A percentile compares a stretch with the other conserved stretches of the same genome.
Evolutionary conservation across 1,139 yeast genomes (phyloP).

Genomic region (Lodderomyces orthopsilosis): DNA sequence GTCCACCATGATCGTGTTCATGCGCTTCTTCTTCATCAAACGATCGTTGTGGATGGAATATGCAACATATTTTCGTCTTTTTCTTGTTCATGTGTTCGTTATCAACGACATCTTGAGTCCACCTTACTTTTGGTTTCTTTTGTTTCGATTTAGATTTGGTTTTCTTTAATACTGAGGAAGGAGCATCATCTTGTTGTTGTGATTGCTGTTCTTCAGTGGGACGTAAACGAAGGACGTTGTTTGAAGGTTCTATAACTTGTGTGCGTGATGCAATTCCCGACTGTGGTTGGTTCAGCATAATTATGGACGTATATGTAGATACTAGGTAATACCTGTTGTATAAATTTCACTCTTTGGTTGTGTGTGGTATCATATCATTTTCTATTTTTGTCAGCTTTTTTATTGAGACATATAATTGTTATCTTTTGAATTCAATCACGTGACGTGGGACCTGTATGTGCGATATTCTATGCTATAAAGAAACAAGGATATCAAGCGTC

Average conservation of each 20-base stretch:
- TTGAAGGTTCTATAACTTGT: conserved; percentile 1
- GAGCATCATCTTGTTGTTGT: conserved; percentile 4
- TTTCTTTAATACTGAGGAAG: conserved; percentile 5
- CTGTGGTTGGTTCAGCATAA: neutral
- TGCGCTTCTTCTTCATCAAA: conserved; percentile 50
- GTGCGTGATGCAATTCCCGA: neutral
- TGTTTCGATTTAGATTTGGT: conserved; percentile 22
- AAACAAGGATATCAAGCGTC: no score
- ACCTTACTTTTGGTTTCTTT: conserved; percentile 56
- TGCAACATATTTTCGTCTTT: conserved; percentile 92
- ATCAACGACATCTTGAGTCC: conserved; percentile 86
- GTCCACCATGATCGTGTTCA: conserved; percentile 8
- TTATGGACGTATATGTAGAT: neutral
- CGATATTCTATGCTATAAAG: no score
- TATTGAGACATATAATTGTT: no score
- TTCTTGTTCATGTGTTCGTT: conserved; percentile 85
- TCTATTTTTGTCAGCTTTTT: neutral
- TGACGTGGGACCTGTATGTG: neutral
- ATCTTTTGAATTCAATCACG: neutral
- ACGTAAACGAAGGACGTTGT: conserved; percentile 6
- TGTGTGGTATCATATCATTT: conserved; percentile 1
- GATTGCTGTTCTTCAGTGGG: conserved; percentile 3
- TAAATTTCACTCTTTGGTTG: no score
- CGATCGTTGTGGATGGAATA: conserved; percentile 80
- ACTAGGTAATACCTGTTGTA: no score